Conservation (phyloP, 495 filamentous ascomycete species). For the Lentithecium fluviatile region DNA sequence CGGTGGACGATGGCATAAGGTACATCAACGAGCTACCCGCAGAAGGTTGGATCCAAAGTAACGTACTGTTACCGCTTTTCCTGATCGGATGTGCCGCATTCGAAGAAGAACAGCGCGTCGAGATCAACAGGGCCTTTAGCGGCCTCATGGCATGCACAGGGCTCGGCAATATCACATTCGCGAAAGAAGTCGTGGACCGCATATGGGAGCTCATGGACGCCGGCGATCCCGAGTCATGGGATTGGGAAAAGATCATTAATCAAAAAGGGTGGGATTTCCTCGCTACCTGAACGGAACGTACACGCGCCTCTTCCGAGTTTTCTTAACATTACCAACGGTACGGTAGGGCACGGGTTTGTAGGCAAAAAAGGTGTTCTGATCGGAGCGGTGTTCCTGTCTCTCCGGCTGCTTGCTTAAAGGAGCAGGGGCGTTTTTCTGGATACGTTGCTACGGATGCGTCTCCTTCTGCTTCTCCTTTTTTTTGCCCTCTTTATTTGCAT, state of each 20-base stretch:
- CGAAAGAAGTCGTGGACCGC: slow-evolving; percentile 69
- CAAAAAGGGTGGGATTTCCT: slow-evolving; percentile 80
- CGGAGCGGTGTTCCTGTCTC: no score
- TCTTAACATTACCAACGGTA: no score
- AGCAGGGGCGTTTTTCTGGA: no score
- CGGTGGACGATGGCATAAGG: slow-evolving; percentile 74
- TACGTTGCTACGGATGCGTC: no score
- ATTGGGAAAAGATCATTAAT: slow-evolving; percentile 82
- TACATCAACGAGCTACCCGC: slow-evolving; percentile 63
- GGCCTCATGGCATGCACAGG: slow-evolving; percentile 73
- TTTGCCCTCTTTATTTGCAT: no score
- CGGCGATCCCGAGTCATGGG: slow-evolving; percentile 74
- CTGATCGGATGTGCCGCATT: slow-evolving; percentile 87
- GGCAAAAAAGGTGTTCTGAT: no score
- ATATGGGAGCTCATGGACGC: slow-evolving; percentile 82
- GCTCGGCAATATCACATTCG: slow-evolving; percentile 76
- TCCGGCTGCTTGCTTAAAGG: no score
- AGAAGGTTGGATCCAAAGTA: slow-evolving; percentile 65
- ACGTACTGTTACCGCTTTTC: slow-evolving; percentile 86
- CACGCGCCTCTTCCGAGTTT: no score
- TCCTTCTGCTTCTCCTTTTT: no score
- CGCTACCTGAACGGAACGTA: slow-evolving; percentile 53
- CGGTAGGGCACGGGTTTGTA: no score
- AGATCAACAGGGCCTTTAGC: slow-evolving; percentile 66
- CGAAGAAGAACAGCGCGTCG: slow-evolving; percentile 62